Base-by-base conservation (phyloP, 2,329 filamentous ascomycete genomes). In the Colletotrichum plurivorum region DNA sequence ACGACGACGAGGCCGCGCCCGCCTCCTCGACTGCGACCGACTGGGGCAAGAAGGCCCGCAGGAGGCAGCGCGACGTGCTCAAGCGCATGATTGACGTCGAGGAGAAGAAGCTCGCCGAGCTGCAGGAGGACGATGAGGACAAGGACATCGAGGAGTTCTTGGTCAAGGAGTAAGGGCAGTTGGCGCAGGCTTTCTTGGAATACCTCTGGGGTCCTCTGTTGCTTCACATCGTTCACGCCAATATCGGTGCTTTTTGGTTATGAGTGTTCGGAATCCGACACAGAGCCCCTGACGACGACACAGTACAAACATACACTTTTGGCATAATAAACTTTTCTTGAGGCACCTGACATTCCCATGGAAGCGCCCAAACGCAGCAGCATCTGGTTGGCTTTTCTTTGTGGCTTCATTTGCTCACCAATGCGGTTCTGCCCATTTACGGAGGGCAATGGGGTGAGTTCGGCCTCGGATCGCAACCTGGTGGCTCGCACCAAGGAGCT, bases 141-240 rank as follows among this genome's bases (percentile, higher is more conserved):
- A 92, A 92, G 81, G 92, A 94, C 78, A 92, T 95, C 73, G 87
- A 90, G 76, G 90, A 94, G 79, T 89, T 92, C 74, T 79, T 94
- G 78, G 85, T 69, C 9, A 69, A 69, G 66, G 66, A 60, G 49
- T 69, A 46, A 5, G 13, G 45, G 16, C 16, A 18, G 15, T 16
- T 18, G 9, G 43, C 43, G 43, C 18, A 36, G 55, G 8, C 31
- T 36, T 36, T 36, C 31, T 36, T 36, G 31, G 10, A 36, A 36
- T 36, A 9, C 31, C 31, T 36, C 31, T 9, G 10, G 31, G 31
- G 31, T 3, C 31, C 8, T 36, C 31, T 36, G 31, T 56, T 27
- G 6, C 27, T 48, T 39, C 27, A 54, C 55, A 69, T 55, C 36
- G 55, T 41, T 46, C 55, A 58, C 55, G 55, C 9, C 31, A 59